A percentile compares a stretch with the other conserved stretches of the same genome.
These are phyloP conservation scores for Linnemannia elongata DNA, from an alignment of 192 early-diverging fungal species.

Conservation along the genomic window DNA sequence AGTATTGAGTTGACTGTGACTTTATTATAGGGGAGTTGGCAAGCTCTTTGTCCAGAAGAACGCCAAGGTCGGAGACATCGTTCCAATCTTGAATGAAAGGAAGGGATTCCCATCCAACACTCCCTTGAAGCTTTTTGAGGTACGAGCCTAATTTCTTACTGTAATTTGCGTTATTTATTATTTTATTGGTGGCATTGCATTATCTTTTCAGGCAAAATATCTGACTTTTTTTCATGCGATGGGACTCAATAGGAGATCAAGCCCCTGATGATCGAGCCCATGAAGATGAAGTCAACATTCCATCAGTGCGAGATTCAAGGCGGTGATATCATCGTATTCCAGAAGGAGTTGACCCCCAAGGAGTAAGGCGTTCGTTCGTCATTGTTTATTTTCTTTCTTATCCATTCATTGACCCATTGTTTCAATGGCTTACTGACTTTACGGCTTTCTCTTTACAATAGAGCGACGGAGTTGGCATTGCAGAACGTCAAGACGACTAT, in stretches of 20 bases:
- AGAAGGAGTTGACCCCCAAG: conserved; percentile 67
- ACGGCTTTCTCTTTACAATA: background rate
- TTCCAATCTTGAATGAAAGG: conserved; percentile 67
- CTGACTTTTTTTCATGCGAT: background rate
- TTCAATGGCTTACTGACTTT: background rate
- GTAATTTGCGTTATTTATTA: background rate
- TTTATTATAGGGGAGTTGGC: conserved; percentile 63
- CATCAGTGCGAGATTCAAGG: conserved; percentile 85
- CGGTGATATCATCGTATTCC: conserved; percentile 95
- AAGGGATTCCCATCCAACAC: conserved; percentile 69
- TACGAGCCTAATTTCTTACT: background rate
- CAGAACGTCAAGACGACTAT: conserved; percentile 64
- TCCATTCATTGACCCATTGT: too few species aligned
- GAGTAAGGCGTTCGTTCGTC: conserved; percentile 40
- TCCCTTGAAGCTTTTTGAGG: conserved; percentile 75
- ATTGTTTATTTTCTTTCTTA: background rate
- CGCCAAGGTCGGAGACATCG: conserved; percentile 72
- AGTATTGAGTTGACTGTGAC: background rate
- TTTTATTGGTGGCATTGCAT: background rate
- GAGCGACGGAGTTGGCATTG: conserved; percentile 51
- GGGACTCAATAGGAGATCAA: conserved; percentile 83
- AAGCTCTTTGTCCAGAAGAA: conserved; percentile 65
- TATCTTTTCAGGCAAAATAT: background rate
- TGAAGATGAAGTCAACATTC: conserved; percentile 79
- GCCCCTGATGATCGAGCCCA: conserved; percentile 89